Conservation (phyloP, 2,329 filamentous ascomycete species). For the Lasiodiplodia sp. region DNA sequence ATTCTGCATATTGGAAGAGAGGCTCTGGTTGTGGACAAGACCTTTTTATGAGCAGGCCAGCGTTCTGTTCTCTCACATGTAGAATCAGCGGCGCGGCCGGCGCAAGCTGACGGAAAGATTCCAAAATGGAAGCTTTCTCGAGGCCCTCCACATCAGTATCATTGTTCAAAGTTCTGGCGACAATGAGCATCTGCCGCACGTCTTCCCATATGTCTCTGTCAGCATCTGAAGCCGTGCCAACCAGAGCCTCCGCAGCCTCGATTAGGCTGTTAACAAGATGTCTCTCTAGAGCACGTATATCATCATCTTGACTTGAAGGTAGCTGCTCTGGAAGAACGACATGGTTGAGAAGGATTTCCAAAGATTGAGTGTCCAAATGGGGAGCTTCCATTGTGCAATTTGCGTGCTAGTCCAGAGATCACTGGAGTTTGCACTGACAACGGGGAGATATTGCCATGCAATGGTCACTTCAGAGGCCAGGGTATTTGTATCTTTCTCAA, state of each 20-base stretch:
- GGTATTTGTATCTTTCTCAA: neutral
- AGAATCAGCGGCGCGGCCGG: conserved; percentile 48
- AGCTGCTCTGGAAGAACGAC: conserved; percentile 49
- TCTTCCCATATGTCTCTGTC: neutral
- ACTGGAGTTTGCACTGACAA: neutral
- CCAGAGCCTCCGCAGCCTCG: neutral
- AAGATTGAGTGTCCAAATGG: neutral
- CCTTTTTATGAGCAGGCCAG: conserved; percentile 53
- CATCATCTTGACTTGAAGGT: conserved; percentile 44
- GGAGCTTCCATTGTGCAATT: neutral
- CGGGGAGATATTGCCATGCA: neutral
- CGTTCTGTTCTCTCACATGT: conserved; percentile 58
- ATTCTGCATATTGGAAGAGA: neutral
- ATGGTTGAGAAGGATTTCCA: conserved; percentile 45
- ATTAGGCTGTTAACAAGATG: conserved; percentile 38
- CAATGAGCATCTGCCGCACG: conserved; percentile 32
- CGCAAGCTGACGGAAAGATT: conserved; percentile 34
- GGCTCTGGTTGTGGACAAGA: conserved; percentile 36
- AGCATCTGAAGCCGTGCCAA: neutral
- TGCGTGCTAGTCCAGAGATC: neutral
- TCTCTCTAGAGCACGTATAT: conserved; percentile 38
- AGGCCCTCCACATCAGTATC: conserved; percentile 35
- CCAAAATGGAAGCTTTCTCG: conserved; percentile 35
- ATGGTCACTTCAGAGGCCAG: neutral
- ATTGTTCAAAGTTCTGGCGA: conserved; percentile 36